Base-by-base conservation (phyloP, 345 rosid species). In the Carallia pectinifolia region DNA sequence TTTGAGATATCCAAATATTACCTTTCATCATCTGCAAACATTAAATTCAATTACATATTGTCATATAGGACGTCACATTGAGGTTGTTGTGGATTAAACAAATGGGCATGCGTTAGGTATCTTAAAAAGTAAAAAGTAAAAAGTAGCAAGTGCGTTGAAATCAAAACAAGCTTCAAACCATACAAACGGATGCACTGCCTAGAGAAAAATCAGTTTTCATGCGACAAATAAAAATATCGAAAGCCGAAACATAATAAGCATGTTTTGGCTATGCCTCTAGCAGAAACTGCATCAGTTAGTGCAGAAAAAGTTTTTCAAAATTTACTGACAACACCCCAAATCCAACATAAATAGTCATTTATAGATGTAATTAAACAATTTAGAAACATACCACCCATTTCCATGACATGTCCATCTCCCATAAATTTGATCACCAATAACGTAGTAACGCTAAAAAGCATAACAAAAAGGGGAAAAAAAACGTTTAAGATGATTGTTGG, bases 21-120 rank as follows among this genome's bases (percentile, higher is more conserved):
- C 97, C 99, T 81, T 92, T 96, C 99, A 95, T 92, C 97, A 95
- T 86, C 99, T 95, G 87, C 77, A 59, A 1, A 72, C 31, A 59
- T 44, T 17, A 69, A 47, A 59, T 48, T 60, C 33, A 56, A 56
- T 23, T 56, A 56, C 12, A 56, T 56, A 44, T 44, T 44, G 50
- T 10, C 50, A 2, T 13, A 15, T 12, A 3, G 5, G 0, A 12
- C 3, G 50, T 3, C 50, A 44, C 50, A 44, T 44, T 12, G 50
- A 44, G 15, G 50, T 44, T 44, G 50, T 10, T 12, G 50, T 10
- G 50, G 50, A 44, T 44, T 44, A 44, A 19, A 47, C 27, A 50
- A 19, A 69, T 18, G 53, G 17, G 6, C 9, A 59, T 6, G 34
- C n/a, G 48, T 29, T 7, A 58, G 6, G 54, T 27, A 64, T 13